Percentiles rank a stretch among this genome's conserved stretches.
These are phyloP conservation scores for Ustilago sp. DNA, from an alignment of 1,284 basidiomycete species.

Conservation along the genomic window DNA sequence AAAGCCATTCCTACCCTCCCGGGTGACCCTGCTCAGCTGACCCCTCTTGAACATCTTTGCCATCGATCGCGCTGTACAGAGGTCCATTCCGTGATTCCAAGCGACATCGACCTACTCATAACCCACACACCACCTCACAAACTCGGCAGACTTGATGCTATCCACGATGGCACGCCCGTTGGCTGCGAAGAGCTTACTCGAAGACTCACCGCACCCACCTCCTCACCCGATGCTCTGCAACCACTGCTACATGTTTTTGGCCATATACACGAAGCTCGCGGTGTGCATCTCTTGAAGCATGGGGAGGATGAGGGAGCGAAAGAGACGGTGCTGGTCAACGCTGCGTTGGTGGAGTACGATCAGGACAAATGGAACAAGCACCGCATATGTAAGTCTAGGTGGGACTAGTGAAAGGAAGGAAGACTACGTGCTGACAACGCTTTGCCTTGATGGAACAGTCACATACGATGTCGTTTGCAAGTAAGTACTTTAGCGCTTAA, in stretches of 20 bases:
- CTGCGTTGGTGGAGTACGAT: constrained; percentile 54
- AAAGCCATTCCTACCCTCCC: background rate
- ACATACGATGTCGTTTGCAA: constrained; percentile 37
- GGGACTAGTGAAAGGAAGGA: background rate
- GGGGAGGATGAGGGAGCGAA: constrained; percentile 1
- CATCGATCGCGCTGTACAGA: background rate
- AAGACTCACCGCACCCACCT: constrained; percentile 5
- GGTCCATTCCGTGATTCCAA: constrained; percentile 22
- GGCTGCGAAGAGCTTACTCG: constrained; percentile 51
- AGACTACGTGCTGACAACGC: background rate
- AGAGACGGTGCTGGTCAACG: constrained; percentile 47
- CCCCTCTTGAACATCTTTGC: background rate
- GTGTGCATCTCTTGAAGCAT: constrained; percentile 21
- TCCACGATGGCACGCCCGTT: constrained; percentile 39
- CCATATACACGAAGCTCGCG: constrained; percentile 53
- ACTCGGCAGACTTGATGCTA: constrained; percentile 32
- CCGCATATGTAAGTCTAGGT: constrained; percentile 19
- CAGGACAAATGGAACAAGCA: constrained; percentile 21
- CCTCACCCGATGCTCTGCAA: constrained; percentile 13
- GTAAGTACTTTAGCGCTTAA: constrained; percentile 12
- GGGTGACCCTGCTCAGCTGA: background rate
- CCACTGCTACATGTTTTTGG: constrained; percentile 49
- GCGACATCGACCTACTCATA: constrained; percentile 41
- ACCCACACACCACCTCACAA: constrained; percentile 42
- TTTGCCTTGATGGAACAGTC: constrained; percentile 11